Conservation (phyloP, 441 rosid genomes). For the Arabidopsis lyrata region DNA sequence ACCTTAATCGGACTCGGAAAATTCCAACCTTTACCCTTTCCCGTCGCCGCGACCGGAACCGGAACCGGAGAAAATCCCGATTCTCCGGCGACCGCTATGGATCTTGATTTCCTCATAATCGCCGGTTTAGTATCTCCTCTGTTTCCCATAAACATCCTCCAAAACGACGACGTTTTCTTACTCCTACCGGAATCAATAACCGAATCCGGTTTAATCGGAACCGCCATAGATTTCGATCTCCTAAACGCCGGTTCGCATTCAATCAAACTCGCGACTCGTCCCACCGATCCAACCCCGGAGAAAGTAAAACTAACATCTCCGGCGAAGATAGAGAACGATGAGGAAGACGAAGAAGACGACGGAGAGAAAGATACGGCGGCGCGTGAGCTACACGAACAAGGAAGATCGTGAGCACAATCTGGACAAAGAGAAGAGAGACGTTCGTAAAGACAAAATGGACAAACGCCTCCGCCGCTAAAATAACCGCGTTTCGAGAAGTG, state of each 20-base stretch:
- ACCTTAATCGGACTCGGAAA: slow-evolving; percentile 69
- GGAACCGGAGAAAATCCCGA: slow-evolving; percentile 31
- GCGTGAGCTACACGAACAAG: slow-evolving; percentile 46
- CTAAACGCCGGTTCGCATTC: slow-evolving; percentile 69
- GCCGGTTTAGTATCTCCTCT: slow-evolving; percentile 39
- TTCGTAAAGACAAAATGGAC: slow-evolving; percentile 45
- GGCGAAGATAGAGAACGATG: slow-evolving; percentile 32
- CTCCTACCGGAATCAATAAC: slow-evolving; percentile 24
- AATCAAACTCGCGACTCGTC: slow-evolving; percentile 58
- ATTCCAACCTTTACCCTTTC: slow-evolving; percentile 55
- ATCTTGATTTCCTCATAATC: slow-evolving; percentile 69
- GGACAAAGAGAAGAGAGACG: slow-evolving; percentile 46
- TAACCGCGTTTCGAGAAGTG: slow-evolving; percentile 37
- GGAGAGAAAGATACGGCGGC: slow-evolving; percentile 36
- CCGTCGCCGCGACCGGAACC: slow-evolving; percentile 26
- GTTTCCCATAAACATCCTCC: slow-evolving; percentile 53
- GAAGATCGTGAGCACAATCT: slow-evolving; percentile 41
- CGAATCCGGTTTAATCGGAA: slow-evolving; percentile 51
- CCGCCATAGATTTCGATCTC: slow-evolving; percentile 70
- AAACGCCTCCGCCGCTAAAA: slow-evolving; percentile 38
- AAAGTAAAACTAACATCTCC: slow-evolving; percentile 20
- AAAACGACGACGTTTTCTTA: slow-evolving; percentile 51
- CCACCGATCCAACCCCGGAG: slow-evolving; percentile 49
- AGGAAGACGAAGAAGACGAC: slow-evolving; percentile 43
- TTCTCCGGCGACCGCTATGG: slow-evolving; percentile 51